Evolutionary conservation across 805 yeast genomes (phyloP), one percentile per base, ranked within the genome.

Genomic region (Metschnikowia colocasiae): DNA sequence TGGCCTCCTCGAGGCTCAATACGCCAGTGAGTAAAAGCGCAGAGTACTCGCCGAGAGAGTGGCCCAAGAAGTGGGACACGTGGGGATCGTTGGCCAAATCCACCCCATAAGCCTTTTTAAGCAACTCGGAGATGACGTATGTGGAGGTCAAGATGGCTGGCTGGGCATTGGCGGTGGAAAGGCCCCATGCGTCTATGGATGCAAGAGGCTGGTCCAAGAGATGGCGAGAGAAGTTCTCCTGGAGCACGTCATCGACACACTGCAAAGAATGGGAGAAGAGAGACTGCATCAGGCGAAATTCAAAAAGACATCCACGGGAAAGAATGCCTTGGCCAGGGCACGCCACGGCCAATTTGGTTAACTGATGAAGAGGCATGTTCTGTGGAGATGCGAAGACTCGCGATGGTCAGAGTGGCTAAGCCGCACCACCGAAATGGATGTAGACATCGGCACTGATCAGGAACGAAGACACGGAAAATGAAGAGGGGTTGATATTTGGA

Each of bases 71-170:
- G 36, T 34, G 43, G 9, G 52, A 35, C 15, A 30, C 53, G 8
- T 41, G 30, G 46, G 20, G 55, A 50, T 22, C 60, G 25, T 9
- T 53, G 42, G 57, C 63, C 20, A 56, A 39, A 33, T 53, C 52
- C 19, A 56, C 30, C 23, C 53, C 56, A 38, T 48, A 40, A 8
- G 31, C 31, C 9, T 38, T 31, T 12, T 25, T 13, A n/a, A 56
- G 30, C 1, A 56, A 35, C 25, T 48, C 37, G 12, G 35, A 22
- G 10, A 49, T 16, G 26, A 50, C 47, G 39, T 44, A 51, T 3
- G 78, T 67, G 3, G 78, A 60, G 2, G 75, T 64, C 26, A 79
- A 60, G 9, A 79, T 72, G 20, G 81, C 74, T 3, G 83, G 83
- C 64, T 79, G 84, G 19, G 82, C 81, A 54, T 74, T 65, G 36